A percentile compares a stretch with the other conserved stretches of the same genome.
Evolutionary conservation across 768 basidiomycete species (phyloP).

Genomic region (Sporobolomyces pararoseus): DNA sequence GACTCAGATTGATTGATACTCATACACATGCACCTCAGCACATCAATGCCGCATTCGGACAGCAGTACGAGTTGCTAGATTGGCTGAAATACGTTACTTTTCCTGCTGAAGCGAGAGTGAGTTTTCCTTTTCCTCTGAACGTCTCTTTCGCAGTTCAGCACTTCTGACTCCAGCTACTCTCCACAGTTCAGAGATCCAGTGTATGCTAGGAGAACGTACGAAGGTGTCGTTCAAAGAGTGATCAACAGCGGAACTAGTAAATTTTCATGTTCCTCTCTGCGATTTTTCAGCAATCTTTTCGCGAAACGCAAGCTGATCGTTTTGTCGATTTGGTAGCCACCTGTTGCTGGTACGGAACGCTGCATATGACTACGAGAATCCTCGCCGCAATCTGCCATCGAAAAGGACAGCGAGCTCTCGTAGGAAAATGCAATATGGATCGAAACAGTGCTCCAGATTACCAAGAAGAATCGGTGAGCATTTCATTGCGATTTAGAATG

Average conservation of each 20-base stretch:
- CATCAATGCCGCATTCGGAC: conserved; percentile 57
- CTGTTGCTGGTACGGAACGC: conserved; percentile 80
- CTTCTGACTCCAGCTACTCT: too few species aligned
- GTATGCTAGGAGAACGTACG: conserved; percentile 69
- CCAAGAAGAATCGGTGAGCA: conserved; percentile 45
- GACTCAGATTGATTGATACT: conserved; percentile 42
- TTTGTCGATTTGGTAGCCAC: conserved; percentile 62
- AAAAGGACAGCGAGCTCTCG: conserved; percentile 55
- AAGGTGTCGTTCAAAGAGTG: conserved; percentile 62
- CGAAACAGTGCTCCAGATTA: conserved; percentile 67
- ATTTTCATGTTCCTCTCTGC: not conserved
- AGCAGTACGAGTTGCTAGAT: conserved; percentile 78
- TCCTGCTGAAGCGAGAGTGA: conserved; percentile 67
- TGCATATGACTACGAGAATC: conserved; percentile 74
- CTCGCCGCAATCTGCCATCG: conserved; percentile 70
- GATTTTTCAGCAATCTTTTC: too few species aligned
- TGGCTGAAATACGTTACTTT: conserved; percentile 80
- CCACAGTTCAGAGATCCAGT: conserved; percentile 60
- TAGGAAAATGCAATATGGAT: conserved; percentile 87
- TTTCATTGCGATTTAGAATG: too few species aligned
- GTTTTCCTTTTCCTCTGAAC: not conserved
- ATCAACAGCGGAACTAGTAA: conserved; percentile 24
- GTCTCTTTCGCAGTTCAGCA: too few species aligned
- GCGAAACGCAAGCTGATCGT: not conserved
- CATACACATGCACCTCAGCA: conserved; percentile 61